A percentile compares a stretch with the other conserved stretches of the same genome.
Evolutionary conservation across 176 grass and related monocot genomes (phyloP).

Genomic region (Pharus latifolius): DNA sequence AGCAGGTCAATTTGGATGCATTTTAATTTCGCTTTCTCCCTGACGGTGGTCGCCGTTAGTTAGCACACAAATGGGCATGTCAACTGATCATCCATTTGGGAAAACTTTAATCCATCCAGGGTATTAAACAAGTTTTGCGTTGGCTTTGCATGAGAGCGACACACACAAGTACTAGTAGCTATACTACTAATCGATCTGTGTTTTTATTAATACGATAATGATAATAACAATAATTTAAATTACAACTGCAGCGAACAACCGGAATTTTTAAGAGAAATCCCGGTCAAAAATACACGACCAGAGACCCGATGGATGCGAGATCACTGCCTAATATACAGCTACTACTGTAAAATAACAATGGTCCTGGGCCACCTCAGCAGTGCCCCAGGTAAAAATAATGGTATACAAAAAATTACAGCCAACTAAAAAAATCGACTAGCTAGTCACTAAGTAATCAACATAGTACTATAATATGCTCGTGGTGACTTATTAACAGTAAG

Average conservation of each 20-base stretch:
- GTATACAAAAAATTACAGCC: not conserved
- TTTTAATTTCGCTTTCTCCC: no score
- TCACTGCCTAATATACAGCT: not conserved
- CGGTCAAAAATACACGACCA: slow-evolving; percentile 32
- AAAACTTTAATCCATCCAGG: no score
- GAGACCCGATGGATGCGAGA: not conserved
- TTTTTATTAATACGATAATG: not conserved
- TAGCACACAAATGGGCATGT: no score
- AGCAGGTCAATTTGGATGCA: no score
- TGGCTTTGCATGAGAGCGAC: no score
- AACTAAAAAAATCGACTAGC: not conserved
- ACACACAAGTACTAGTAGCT: no score
- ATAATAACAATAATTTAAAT: not conserved
- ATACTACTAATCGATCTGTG: not conserved
- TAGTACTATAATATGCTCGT: no score
- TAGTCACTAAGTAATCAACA: not conserved
- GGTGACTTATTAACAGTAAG: not conserved
- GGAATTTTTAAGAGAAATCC: not conserved
- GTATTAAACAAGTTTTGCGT: no score
- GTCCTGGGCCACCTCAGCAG: not conserved
- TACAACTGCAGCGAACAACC: not conserved
- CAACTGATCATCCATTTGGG: no score
- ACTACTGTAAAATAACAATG: not conserved
- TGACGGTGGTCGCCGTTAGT: no score
- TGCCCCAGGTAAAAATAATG: slow-evolving; percentile 27